Evolutionary conservation across 2,329 filamentous ascomycete genomes (phyloP), one percentile per base, ranked within the genome.

Genomic region (Pseudogymnoascus sp.): DNA sequence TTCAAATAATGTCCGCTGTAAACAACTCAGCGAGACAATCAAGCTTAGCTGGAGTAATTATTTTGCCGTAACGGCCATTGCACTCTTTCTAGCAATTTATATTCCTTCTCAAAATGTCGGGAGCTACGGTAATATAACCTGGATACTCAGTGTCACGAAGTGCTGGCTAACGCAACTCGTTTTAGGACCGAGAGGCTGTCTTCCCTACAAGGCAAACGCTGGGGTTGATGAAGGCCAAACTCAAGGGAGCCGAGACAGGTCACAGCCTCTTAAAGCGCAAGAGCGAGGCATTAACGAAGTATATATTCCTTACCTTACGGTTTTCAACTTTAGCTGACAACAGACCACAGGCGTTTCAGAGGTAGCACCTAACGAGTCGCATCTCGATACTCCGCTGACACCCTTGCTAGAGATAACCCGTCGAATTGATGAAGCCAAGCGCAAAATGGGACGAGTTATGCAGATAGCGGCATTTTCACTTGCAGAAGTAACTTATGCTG

Each of bases 361-460:
- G 91, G 90, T 95, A 84, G 70, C 59, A 34, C 34, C 21, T 42
- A 28, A n/a, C 42, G 21, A 18, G 23, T 53, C 43, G 25, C 23
- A 56, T 53, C 16, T 18, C 40, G 28, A 37, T 18, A 31, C n/a
- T 49, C 67, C 62, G 36, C 59, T 60, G 14, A 60, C 36, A 25
- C 8, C n/a, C 59, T 40, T n/a, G 34, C n/a, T 75, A 91, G 95
- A 99, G 72, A 99, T 99, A 72, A 97, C 95, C 60, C 87, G 88
- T 75, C 89, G 95, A 73, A 99, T 99, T 77, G 93, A 99, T 79
- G 95, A 99, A 77, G 95, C 95, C 43, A 99, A 99, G 79, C 90
- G 93, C 71, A 99, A 99, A 81, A 99, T 99, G 93, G 95, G 95
- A 64, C 86, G 93, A 36, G 95, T 99, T 38, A 99, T 99, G 95